Evolutionary conservation across 305 asterid genomes (phyloP).

Genomic region (Salvia sclarea): DNA sequence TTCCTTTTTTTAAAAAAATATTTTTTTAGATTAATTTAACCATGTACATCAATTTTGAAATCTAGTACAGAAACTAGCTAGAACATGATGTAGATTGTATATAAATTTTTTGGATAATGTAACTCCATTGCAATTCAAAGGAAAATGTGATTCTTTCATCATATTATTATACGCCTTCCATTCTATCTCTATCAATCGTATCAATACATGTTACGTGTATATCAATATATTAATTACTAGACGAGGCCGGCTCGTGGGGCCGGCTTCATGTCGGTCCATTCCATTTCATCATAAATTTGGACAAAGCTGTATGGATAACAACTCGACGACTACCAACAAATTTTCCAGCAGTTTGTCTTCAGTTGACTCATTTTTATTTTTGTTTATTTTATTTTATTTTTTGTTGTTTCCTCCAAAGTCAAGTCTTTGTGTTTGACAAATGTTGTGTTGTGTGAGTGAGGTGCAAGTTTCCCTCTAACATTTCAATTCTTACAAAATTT

Average conservation of each 20-base stretch:
- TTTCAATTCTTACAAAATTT: not conserved
- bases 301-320: slow-evolving; percentile 15
- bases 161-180: not conserved
- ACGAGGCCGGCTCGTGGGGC: too few relatives aligned
- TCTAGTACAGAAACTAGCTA: slow-evolving; percentile 25
- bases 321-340: slow-evolving; percentile 9
- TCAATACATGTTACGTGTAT: not conserved
- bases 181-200: not conserved
- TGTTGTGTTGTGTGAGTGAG: slow-evolving; percentile 32
- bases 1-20: not conserved
- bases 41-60: slow-evolving; percentile 38
- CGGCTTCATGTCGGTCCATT: not conserved
- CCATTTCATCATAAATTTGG: slow-evolving; percentile 21
- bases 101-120: slow-evolving; percentile 31
- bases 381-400: not conserved
- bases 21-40: not conserved
- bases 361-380: slow-evolving; percentile 23
- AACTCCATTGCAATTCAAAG: slow-evolving; percentile 28
- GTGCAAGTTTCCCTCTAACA: slow-evolving; percentile 29
- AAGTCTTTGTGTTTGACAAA: slow-evolving; percentile 32
- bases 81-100: slow-evolving; percentile 25
- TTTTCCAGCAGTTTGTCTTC: slow-evolving; percentile 6
- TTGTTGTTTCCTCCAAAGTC: slow-evolving; percentile 19
- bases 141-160: slow-evolving; percentile 24
- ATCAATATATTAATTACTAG: not conserved